Percentiles rank a stretch among this genome's conserved stretches.
Evolutionary conservation across 2,329 filamentous ascomycete species (phyloP).

Genomic region (Trichoderma oligosporum): DNA sequence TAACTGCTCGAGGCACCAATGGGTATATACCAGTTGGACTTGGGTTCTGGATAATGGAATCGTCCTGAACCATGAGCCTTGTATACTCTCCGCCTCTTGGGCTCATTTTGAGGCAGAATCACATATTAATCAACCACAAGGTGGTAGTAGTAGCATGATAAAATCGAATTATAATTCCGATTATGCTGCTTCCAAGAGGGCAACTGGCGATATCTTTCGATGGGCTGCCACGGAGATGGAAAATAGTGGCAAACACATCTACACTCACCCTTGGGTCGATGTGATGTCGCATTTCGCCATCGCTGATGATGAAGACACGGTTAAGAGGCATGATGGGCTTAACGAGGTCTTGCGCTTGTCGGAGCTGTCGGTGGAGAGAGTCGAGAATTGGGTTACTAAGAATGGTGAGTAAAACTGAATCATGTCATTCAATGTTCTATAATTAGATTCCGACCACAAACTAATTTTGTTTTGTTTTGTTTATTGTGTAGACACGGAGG

Average conservation of each 20-base stretch:
- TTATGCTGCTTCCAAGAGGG: neutral
- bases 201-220: conserved; percentile 8
- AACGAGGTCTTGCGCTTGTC: neutral
- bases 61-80: neutral
- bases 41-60: neutral
- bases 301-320: neutral
- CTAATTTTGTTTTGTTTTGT: neutral
- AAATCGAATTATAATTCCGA: neutral
- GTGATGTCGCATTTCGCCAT: neutral
- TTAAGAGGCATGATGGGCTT: neutral
- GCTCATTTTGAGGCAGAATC: neutral
- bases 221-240: conserved; percentile 13
- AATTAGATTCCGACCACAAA: neutral
- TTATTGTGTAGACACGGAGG: neutral
- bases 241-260: neutral
- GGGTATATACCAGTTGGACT: conserved; percentile 1
- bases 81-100: neutral
- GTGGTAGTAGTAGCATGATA: neutral
- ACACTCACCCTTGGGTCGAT: conserved; percentile 10
- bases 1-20: neutral
- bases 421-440: too few species aligned
- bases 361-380: neutral
- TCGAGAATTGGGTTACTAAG: neutral
- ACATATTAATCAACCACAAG: neutral
- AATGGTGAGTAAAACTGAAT: neutral